These are phyloP conservation scores for Plectosphaerella cucumerina DNA, from an alignment of 2,329 filamentous ascomycete species.

Conservation along the genomic window DNA sequence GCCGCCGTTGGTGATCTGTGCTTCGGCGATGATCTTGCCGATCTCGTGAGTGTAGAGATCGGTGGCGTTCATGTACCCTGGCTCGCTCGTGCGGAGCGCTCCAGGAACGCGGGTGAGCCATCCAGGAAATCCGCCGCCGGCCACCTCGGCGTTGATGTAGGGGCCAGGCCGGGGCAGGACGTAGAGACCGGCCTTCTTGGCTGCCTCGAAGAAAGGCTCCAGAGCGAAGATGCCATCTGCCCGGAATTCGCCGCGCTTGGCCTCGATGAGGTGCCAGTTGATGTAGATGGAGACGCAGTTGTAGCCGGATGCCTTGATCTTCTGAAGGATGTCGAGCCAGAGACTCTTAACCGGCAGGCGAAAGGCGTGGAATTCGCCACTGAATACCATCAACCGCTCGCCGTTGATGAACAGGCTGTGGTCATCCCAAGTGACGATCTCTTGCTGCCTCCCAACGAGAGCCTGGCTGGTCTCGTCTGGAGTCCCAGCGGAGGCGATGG, in stretches of 20 bases:
- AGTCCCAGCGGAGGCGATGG: not conserved
- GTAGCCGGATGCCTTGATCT: constrained; percentile 77
- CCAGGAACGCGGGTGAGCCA: constrained; percentile 71
- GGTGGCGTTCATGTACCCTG: constrained; percentile 61
- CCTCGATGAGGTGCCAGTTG: constrained; percentile 75
- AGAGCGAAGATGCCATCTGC: constrained; percentile 70
- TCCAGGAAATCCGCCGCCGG: constrained; percentile 75
- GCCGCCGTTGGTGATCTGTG: constrained; percentile 78
- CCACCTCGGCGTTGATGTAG: constrained; percentile 75
- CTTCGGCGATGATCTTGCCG: constrained; percentile 63
- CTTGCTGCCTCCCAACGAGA: constrained; percentile 14
- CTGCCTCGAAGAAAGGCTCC: constrained; percentile 73
- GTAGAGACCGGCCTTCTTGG: constrained; percentile 69
- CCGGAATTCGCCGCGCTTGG: constrained; percentile 63
- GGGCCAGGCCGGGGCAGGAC: constrained; percentile 68
- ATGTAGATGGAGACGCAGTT: constrained; percentile 77
- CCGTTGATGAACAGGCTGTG: constrained; percentile 67
- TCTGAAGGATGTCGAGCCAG: constrained; percentile 73
- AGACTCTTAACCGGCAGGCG: constrained; percentile 41
- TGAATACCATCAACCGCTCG: constrained; percentile 67
- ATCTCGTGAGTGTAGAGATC: constrained; percentile 52
- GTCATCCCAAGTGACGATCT: constrained; percentile 64
- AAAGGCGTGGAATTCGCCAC: constrained; percentile 70
- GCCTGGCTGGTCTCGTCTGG: not conserved
- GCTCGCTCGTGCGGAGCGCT: constrained; percentile 56